Evolutionary conservation across 805 yeast species (phyloP).

Genomic region (Dipodascopsis uninucleata): DNA sequence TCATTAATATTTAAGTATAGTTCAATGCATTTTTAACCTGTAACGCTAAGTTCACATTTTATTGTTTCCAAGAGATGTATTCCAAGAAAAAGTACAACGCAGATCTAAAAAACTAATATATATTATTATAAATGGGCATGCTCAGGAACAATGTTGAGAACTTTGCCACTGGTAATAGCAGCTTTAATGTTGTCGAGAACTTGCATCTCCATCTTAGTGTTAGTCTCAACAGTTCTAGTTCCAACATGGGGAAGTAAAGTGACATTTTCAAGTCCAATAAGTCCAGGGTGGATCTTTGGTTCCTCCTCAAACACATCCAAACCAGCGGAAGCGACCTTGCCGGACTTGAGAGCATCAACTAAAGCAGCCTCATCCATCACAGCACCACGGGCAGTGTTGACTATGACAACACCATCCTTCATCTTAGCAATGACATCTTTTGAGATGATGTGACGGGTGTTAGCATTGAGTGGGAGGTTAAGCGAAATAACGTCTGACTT

Average conservation of each 20-base stretch:
- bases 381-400: constrained; percentile 88
- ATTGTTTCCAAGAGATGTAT: too few relatives aligned
- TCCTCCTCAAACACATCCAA: constrained; percentile 57
- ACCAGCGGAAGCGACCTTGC: constrained; percentile 56
- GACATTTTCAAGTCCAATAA: constrained; percentile 47
- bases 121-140: constrained; percentile 1
- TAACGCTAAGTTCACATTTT: too few relatives aligned
- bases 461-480: constrained; percentile 69
- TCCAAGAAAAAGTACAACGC: too few relatives aligned
- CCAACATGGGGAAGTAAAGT: constrained; percentile 87
- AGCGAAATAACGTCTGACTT: constrained; percentile 67
- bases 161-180: constrained; percentile 63
- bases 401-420: constrained; percentile 74
- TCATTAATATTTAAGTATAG: too few relatives aligned
- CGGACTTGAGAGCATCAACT: constrained; percentile 48
- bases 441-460: constrained; percentile 68
- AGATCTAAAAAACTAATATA: too few relatives aligned
- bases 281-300: constrained; percentile 55
- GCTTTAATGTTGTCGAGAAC: constrained; percentile 63
- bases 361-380: constrained; percentile 61
- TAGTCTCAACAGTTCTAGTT: constrained; percentile 71
- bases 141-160: constrained; percentile 34
- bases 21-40: too few relatives aligned
- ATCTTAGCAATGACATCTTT: constrained; percentile 56
- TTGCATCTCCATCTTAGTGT: constrained; percentile 72